These are phyloP conservation scores for Dorcoceras hygrometricum DNA, from an alignment of 257 asterid genomes.

Conservation along the genomic window DNA sequence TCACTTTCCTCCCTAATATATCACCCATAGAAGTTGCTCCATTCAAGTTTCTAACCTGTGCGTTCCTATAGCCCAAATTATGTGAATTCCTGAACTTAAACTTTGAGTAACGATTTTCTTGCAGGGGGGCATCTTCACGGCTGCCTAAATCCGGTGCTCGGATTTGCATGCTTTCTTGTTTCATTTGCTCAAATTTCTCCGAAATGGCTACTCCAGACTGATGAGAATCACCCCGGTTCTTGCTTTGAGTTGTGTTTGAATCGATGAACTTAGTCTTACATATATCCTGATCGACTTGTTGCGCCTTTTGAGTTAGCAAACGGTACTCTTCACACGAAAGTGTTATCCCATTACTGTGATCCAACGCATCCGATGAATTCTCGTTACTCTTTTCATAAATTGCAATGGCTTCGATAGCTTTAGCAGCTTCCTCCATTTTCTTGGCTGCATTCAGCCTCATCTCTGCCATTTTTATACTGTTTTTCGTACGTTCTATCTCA, in stretches of 20 bases:
- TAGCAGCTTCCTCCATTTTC: constrained; percentile 91
- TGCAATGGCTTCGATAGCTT: constrained; percentile 80
- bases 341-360: constrained; percentile 43
- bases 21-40: constrained; percentile 51
- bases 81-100: constrained; percentile 55
- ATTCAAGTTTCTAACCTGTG: constrained; percentile 23
- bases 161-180: constrained; percentile 27
- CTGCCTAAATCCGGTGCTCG: constrained; percentile 31
- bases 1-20: constrained; percentile 47
- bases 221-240: constrained; percentile 22
- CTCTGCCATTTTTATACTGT: constrained; percentile 81
- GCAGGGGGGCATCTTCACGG: constrained; percentile 20
- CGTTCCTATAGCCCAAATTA: constrained; percentile 28
- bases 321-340: constrained; percentile 66
- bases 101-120: constrained; percentile 29
- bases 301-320: constrained; percentile 55
- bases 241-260: constrained; percentile 22
- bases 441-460: constrained; percentile 91
- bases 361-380: constrained; percentile 14
- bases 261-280: constrained; percentile 69
- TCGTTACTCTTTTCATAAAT: constrained; percentile 40
- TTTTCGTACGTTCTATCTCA: constrained; percentile 77
- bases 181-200: constrained; percentile 47
- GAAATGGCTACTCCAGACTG: constrained; percentile 41
- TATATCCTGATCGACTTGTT: constrained; percentile 48